Percentiles rank a stretch among this genome's conserved stretches.
Conservation (phyloP, 2,329 filamentous ascomycete species). For the Phymatotrichopsis omnivora region DNA sequence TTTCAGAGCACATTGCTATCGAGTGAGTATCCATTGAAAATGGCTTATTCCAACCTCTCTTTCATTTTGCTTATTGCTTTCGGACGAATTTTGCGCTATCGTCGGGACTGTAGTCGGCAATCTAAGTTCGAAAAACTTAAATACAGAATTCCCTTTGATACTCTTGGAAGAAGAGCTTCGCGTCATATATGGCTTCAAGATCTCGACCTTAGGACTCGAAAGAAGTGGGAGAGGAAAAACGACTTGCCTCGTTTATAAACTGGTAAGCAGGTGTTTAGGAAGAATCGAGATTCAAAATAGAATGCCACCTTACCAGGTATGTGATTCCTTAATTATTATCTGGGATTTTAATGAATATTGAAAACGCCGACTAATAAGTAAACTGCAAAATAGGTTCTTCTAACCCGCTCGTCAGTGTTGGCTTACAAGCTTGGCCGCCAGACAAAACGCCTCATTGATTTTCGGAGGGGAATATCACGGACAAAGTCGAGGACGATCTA, state of each 20-base stretch:
- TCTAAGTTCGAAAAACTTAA: conserved; percentile 13
- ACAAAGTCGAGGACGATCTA: conserved; percentile 18
- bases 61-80: background rate
- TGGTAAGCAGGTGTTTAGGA: conserved; percentile 29
- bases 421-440: conserved; percentile 30
- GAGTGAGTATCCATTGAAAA: background rate
- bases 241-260: conserved; percentile 32
- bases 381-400: conserved; percentile 32
- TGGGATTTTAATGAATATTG: no score
- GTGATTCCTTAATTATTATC: no score
- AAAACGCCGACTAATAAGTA: no score
- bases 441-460: conserved; percentile 28
- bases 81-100: conserved; percentile 32
- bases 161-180: conserved; percentile 28
- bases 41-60: background rate
- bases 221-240: conserved; percentile 34
- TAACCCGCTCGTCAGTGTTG: conserved; percentile 31
- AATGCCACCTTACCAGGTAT: conserved; percentile 3
- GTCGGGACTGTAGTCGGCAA: conserved; percentile 29
- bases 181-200: conserved; percentile 29
- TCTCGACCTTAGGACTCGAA: conserved; percentile 31
- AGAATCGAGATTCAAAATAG: conserved; percentile 5
- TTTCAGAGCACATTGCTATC: no score
- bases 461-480: conserved; percentile 27
- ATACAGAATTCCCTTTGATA: conserved; percentile 32